Conservation (phyloP, 1,284 basidiomycete genomes). For the Ganoderma sinense region DNA sequence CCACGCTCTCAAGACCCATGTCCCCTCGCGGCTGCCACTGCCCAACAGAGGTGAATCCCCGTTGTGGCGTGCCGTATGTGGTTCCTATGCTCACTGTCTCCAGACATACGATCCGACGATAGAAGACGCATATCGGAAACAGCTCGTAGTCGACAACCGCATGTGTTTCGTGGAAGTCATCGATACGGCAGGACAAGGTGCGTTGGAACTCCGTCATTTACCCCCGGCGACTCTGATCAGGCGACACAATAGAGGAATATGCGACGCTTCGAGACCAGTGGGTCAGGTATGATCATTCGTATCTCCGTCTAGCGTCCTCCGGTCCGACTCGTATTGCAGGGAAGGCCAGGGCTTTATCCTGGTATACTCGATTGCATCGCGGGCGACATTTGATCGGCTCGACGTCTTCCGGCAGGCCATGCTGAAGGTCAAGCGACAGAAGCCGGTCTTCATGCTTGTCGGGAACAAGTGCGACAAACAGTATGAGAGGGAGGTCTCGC, state of each 20-base stretch:
- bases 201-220: slow-evolving; percentile 38
- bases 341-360: slow-evolving; percentile 99
- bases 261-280: slow-evolving; percentile 98
- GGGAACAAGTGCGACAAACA: slow-evolving; percentile 93
- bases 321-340: slow-evolving; percentile 51
- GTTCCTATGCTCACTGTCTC: slow-evolving; percentile 8
- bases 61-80: neutral
- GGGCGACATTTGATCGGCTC: slow-evolving; percentile 93
- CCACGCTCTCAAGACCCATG: slow-evolving; percentile 29
- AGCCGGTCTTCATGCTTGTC: slow-evolving; percentile 87
- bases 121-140: slow-evolving; percentile 95
- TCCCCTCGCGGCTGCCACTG: slow-evolving; percentile 21
- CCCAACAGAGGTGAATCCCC: slow-evolving; percentile 32
- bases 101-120: slow-evolving; percentile 93
- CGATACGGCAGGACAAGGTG: slow-evolving; percentile 94
- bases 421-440: slow-evolving; percentile 90
- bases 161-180: slow-evolving; percentile 94
- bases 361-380: slow-evolving; percentile 97
- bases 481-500: slow-evolving; percentile 86
- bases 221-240: slow-evolving; percentile 24
- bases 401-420: slow-evolving; percentile 97
- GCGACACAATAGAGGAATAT: slow-evolving; percentile 79
- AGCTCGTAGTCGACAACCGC: slow-evolving; percentile 89
- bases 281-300: slow-evolving; percentile 80
- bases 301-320: slow-evolving; percentile 8